These are phyloP conservation scores for Jacaranda mimosifolia DNA, from an alignment of 257 asterid genomes.

Conservation along the genomic window DNA sequence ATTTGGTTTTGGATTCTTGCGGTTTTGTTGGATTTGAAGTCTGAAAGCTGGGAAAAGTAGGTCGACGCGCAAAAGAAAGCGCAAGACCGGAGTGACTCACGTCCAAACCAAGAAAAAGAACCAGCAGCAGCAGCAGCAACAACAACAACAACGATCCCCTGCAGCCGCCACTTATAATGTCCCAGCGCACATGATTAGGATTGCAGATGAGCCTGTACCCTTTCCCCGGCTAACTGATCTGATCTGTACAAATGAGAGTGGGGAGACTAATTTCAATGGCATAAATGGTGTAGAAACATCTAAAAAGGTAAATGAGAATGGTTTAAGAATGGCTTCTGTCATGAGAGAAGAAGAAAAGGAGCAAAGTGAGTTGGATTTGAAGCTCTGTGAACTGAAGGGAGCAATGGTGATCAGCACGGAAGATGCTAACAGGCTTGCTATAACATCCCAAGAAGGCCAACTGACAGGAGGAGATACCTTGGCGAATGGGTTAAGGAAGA, in stretches of 20 bases:
- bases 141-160: slow-evolving; percentile 56
- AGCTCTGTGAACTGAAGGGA: slow-evolving; percentile 72
- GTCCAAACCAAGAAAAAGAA: slow-evolving; percentile 72
- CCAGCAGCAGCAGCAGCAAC: slow-evolving; percentile 40
- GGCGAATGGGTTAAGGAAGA: slow-evolving; percentile 51
- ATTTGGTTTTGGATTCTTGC: slow-evolving; percentile 37
- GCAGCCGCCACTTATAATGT: slow-evolving; percentile 56
- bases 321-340: slow-evolving; percentile 37
- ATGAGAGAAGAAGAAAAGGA: slow-evolving; percentile 47
- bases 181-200: slow-evolving; percentile 56
- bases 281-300: slow-evolving; percentile 43
- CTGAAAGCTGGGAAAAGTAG: slow-evolving; percentile 60
- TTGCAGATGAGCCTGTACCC: slow-evolving; percentile 44
- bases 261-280: slow-evolving; percentile 37
- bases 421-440: slow-evolving; percentile 36
- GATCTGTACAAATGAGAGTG: slow-evolving; percentile 38
- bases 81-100: slow-evolving; percentile 59
- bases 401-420: slow-evolving; percentile 39
- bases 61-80: slow-evolving; percentile 74
- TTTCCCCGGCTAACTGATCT: slow-evolving; percentile 43
- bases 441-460: slow-evolving; percentile 42
- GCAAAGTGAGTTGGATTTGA: slow-evolving; percentile 59
- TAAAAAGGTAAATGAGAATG: slow-evolving; percentile 55
- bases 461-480: slow-evolving; percentile 36
- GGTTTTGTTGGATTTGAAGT: slow-evolving; percentile 50